phyloP scores from a whole-genome alignment of 345 rosid species.

The Salix purpurea region DNA sequence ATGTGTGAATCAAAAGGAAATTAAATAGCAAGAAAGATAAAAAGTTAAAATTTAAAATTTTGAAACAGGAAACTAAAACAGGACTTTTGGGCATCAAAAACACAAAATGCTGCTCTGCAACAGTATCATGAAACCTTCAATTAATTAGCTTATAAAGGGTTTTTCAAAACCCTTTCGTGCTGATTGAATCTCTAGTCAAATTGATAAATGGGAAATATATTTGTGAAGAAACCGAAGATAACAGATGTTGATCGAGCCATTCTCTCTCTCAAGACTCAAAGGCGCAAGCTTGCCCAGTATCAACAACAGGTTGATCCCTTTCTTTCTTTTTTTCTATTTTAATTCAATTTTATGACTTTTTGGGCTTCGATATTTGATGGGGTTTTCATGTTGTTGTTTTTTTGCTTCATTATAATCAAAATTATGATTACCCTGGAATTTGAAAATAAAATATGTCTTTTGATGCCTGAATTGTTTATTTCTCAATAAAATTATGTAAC shows the following conservation, averaged over 20 bases:
- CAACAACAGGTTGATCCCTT: slow-evolving; percentile 65
- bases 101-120: background rate
- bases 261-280: slow-evolving; percentile 90
- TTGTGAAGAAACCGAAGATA: slow-evolving; percentile 93
- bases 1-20: background rate
- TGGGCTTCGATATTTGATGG: background rate
- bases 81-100: background rate
- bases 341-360: background rate
- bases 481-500: background rate
- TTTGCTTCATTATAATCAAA: background rate
- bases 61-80: background rate
- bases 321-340: background rate
- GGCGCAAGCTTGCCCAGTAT: slow-evolving; percentile 87
- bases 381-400: background rate
- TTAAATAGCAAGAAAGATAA: background rate
- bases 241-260: slow-evolving; percentile 89
- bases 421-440: background rate
- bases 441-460: background rate
- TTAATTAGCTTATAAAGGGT: background rate
- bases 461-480: background rate
- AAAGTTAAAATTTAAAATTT: background rate
- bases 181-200: background rate
- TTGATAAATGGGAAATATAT: slow-evolving; percentile 68
- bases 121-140: background rate
- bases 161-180: background rate